These are phyloP conservation scores for Elsinoe perseae DNA, from an alignment of 2,329 filamentous ascomycete genomes.

Conservation along the genomic window DNA sequence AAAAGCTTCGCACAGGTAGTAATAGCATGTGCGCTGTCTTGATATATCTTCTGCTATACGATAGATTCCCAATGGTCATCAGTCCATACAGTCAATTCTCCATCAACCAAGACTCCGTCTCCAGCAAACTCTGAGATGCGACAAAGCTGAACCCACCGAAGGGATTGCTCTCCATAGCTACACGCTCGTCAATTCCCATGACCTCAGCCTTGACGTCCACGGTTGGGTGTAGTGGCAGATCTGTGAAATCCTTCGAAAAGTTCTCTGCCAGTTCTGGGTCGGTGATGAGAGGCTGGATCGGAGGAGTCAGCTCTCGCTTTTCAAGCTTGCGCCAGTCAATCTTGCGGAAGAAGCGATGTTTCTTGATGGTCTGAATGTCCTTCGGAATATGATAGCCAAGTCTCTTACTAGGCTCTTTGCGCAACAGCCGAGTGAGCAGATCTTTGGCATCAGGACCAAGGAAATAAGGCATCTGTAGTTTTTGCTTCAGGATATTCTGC, in stretches of 20 bases:
- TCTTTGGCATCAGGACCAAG: slow-evolving; percentile 89
- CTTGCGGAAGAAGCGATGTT: slow-evolving; percentile 92
- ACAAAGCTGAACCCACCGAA: slow-evolving; percentile 50
- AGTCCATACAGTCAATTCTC: slow-evolving; percentile 24
- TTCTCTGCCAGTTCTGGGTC: slow-evolving; percentile 96
- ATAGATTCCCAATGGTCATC: background rate
- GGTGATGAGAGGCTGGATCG: slow-evolving; percentile 88
- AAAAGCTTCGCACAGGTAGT: background rate
- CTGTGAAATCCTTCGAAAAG: slow-evolving; percentile 87
- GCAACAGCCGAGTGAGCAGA: slow-evolving; percentile 76
- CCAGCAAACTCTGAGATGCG: slow-evolving; percentile 44
- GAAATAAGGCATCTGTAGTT: slow-evolving; percentile 82
- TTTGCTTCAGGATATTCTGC: slow-evolving; percentile 91
- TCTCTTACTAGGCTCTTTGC: slow-evolving; percentile 86
- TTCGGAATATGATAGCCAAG: slow-evolving; percentile 83
- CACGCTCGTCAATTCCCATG: slow-evolving; percentile 19
- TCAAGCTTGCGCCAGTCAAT: slow-evolving; percentile 90
- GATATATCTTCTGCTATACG: background rate
- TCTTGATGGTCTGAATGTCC: slow-evolving; percentile 77
- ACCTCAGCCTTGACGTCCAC: slow-evolving; percentile 27
- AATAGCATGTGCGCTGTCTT: background rate
- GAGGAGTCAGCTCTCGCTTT: slow-evolving; percentile 72
- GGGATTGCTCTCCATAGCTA: slow-evolving; percentile 34
- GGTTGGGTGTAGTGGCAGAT: slow-evolving; percentile 70
- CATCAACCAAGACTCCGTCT: slow-evolving; percentile 32